phyloP scores from a whole-genome alignment of 2,329 filamentous ascomycete genomes.

The Tetracladium maxilliforme region DNA sequence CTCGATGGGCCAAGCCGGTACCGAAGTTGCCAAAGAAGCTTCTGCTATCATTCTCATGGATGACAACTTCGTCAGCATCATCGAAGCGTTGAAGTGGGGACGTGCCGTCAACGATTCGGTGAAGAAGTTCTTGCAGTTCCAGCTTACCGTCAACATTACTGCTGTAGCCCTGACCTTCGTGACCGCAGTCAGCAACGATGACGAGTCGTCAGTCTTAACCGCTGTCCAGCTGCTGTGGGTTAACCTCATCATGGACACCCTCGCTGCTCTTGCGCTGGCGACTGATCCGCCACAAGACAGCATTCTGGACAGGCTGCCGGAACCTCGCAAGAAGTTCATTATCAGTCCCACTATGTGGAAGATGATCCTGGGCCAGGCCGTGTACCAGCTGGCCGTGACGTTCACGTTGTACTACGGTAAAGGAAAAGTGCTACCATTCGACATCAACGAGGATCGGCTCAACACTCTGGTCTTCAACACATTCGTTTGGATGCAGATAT shows the following conservation, averaged over 20 bases:
- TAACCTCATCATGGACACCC: slow-evolving; percentile 76
- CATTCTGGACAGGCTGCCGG: slow-evolving; percentile 59
- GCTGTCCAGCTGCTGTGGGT: slow-evolving; percentile 77
- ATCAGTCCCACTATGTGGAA: slow-evolving; percentile 97
- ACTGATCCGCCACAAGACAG: slow-evolving; percentile 56
- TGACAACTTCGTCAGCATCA: slow-evolving; percentile 47
- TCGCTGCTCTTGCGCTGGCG: slow-evolving; percentile 62
- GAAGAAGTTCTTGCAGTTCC: slow-evolving; percentile 38
- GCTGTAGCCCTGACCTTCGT: slow-evolving; percentile 67
- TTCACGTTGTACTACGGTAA: slow-evolving; percentile 74
- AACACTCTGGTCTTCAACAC: slow-evolving; percentile 89
- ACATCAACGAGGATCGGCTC: slow-evolving; percentile 34
- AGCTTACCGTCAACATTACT: slow-evolving; percentile 66
- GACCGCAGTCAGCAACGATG: slow-evolving; percentile 49
- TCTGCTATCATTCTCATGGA: slow-evolving; percentile 48
- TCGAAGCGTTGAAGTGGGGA: slow-evolving; percentile 47
- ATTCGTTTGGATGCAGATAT: slow-evolving; percentile 99
- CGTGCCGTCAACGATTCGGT: slow-evolving; percentile 40
- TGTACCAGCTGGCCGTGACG: slow-evolving; percentile 73
- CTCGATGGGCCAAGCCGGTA: slow-evolving; percentile 53
- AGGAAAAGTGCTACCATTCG: slow-evolving; percentile 41
- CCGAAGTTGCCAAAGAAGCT: slow-evolving; percentile 48
- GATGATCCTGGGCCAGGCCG: slow-evolving; percentile 88
- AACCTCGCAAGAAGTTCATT: slow-evolving; percentile 57
- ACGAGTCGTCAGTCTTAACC: slow-evolving; percentile 54